Evolutionary conservation across 495 filamentous ascomycete species (phyloP), one percentile per base, ranked within the genome.

Genomic region (Aspergillus diversus): DNA sequence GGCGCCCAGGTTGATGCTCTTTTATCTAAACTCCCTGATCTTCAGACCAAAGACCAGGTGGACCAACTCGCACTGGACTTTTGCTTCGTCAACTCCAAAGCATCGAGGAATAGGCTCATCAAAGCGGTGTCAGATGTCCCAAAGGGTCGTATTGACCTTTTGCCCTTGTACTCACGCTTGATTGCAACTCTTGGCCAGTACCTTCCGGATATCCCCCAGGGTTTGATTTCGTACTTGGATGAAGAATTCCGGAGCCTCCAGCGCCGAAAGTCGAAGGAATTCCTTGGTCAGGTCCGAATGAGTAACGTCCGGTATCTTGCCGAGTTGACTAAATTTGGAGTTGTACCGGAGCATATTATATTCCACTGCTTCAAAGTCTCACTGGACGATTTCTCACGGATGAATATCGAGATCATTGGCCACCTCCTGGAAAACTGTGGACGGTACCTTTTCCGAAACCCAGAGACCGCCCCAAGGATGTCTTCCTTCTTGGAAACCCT

Each of bases 291-390:
- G 74, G 92, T 97, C 50, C 89, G 95, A 51, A 90, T 93, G 67
- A 87, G 90, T 75, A 99, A 99, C 75, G 92, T 97, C 55, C 92
- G 95, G 7, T 99, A 99, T 69, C 86, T 99, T 57, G 95, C 95
- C 8, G 95, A 99, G 74, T 77, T 99, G 71, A 97, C 95, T 54
- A 99, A 99, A 69, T 99, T 98, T 71, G 94, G 95, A 46, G 92
- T 98, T 33, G 93, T 99, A 21, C 96, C 95, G 8, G 94, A 99
- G 75, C 95, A 99, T 73, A 93, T 98, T 66, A 95, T 98, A 60
- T 99, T 99, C 76, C 96, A 99, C 68, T 98, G 94, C 75, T 84
- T 99, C 63, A 98, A 96, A 73, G 93, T 99, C 67, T 95, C 95
- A 62, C 79, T 98, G 6, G 96, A 99, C 68, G 95, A 99, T 63